Conservation (phyloP, 345 rosid genomes). For the Excoecaria cochinchinensis region DNA sequence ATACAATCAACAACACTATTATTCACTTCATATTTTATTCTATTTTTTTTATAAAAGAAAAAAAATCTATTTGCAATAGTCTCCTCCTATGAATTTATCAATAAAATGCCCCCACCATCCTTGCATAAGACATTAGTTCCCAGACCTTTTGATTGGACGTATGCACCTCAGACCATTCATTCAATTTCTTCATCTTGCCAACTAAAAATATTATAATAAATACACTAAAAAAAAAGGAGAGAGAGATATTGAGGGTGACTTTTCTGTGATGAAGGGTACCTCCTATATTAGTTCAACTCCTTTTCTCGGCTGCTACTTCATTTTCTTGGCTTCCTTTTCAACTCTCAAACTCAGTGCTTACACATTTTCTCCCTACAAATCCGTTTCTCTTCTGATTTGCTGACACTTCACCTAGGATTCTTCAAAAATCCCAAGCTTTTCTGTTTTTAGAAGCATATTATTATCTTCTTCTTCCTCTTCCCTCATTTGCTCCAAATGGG, state of each 20-base stretch:
- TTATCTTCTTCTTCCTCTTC: neutral
- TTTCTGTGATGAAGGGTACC: slow-evolving; percentile 20
- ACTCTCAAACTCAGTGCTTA: slow-evolving; percentile 10
- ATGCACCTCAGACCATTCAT: slow-evolving; percentile 31
- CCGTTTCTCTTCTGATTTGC: slow-evolving; percentile 28
- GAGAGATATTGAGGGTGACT: slow-evolving; percentile 29
- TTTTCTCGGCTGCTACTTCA: slow-evolving; percentile 43
- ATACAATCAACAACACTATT: too few species aligned
- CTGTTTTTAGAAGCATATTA: slow-evolving; percentile 26
- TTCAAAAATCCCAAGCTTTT: slow-evolving; percentile 12
- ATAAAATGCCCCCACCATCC: slow-evolving; percentile 41
- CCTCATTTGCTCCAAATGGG: slow-evolving; percentile 57
- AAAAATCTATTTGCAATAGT: neutral
- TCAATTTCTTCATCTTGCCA: slow-evolving; percentile 17
- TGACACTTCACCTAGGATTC: slow-evolving; percentile 43
- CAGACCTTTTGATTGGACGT: slow-evolving; percentile 37
- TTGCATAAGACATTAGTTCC: slow-evolving; percentile 38
- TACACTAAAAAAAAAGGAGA: neutral
- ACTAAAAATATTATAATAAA: neutral
- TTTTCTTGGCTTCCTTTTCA: slow-evolving; percentile 36
- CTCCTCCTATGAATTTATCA: slow-evolving; percentile 15
- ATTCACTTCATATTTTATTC: too few species aligned
- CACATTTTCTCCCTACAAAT: slow-evolving; percentile 16
- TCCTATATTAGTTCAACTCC: slow-evolving; percentile 52
- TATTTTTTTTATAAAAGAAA: too few species aligned